Conservation (phyloP, 768 basidiomycete species). For the Auriscalpium microsporum region DNA sequence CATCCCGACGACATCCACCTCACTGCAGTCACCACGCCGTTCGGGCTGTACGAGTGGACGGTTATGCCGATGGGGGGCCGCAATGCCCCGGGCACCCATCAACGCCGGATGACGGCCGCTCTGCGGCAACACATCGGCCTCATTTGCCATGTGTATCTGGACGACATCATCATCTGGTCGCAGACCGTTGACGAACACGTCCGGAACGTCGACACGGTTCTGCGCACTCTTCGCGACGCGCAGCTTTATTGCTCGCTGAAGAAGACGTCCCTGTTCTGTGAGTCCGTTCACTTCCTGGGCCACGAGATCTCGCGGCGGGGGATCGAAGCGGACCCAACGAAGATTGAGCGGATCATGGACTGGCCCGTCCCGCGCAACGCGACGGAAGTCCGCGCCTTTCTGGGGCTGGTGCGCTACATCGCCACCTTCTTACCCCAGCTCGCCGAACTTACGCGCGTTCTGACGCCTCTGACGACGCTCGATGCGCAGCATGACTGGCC, state of each 20-base stretch:
- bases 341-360: conserved; percentile 20
- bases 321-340: conserved; percentile 19
- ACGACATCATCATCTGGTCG: conserved; percentile 23
- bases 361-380: conserved; percentile 21
- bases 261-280: conserved; percentile 12
- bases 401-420: conserved; percentile 24
- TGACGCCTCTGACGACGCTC: conserved; percentile 20
- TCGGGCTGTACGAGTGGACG: conserved; percentile 27
- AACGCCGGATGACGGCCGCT: neutral
- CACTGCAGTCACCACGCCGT: conserved; percentile 31
- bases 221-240: conserved; percentile 11
- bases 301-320: conserved; percentile 23
- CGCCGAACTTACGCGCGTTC: conserved; percentile 21
- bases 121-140: neutral
- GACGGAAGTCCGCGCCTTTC: conserved; percentile 1
- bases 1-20: conserved; percentile 11
- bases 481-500: conserved; percentile 16
- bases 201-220: conserved; percentile 13
- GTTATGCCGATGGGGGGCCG: conserved; percentile 21
- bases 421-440: conserved; percentile 22
- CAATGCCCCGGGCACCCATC: conserved; percentile 25
- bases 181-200: conserved; percentile 23
- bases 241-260: conserved; percentile 19
- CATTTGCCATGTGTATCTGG: no score
- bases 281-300: conserved; percentile 24